A percentile compares a stretch with the other conserved stretches of the same genome.
phyloP scores from a whole-genome alignment of 257 asterid genomes.

The Gentiana macrophylla region DNA sequence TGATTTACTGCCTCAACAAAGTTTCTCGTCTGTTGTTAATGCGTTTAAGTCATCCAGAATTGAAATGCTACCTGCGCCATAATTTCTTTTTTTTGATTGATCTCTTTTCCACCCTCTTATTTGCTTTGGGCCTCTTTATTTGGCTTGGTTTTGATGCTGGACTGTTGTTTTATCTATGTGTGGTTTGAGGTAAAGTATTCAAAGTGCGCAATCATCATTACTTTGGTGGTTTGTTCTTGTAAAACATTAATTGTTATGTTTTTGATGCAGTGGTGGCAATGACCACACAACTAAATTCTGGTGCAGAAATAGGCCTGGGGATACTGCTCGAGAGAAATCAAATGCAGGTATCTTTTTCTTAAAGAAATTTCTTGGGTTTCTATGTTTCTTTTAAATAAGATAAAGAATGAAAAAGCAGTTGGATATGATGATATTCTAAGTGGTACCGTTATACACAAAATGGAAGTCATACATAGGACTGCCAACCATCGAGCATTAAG shows the following conservation, averaged over 20 bases:
- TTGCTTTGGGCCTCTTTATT: too few species aligned
- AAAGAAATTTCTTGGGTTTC: neutral
- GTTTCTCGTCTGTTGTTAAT: too few species aligned
- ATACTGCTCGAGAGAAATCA: conserved; percentile 73
- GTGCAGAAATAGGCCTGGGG: conserved; percentile 99
- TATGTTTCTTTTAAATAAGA: neutral
- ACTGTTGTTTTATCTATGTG: neutral
- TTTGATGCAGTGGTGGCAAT: conserved; percentile 88
- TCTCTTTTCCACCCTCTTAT: too few species aligned
- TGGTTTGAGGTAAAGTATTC: neutral
- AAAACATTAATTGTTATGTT: conserved; percentile 8
- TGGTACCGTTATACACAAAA: too few species aligned
- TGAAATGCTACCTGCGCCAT: too few species aligned
- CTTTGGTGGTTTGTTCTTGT: conserved; percentile 1
- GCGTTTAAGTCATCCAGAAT: too few species aligned
- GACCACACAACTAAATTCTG: conserved; percentile 96
- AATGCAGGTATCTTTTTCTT: conserved; percentile 32
- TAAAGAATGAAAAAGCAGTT: too few species aligned
- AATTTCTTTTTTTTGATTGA: too few species aligned
- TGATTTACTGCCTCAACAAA: too few species aligned
- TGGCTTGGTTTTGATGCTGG: neutral
- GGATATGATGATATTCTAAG: too few species aligned
- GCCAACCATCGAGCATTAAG: too few species aligned
- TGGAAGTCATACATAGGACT: too few species aligned
- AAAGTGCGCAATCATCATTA: neutral